phyloP scores from a whole-genome alignment of 306 rosid genomes.

The Begonia loranthoides region DNA sequence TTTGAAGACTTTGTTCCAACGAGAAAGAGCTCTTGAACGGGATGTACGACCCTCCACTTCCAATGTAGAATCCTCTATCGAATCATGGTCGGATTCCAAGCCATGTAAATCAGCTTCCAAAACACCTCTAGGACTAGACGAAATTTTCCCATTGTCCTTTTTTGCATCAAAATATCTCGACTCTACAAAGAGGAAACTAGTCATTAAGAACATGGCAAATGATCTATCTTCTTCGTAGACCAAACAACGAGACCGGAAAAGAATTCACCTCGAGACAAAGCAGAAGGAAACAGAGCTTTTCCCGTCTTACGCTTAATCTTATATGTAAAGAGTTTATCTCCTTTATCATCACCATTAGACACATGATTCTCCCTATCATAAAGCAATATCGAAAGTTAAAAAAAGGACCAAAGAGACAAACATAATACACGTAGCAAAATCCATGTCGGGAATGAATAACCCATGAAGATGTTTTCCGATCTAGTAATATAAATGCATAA shows the following conservation, averaged over 20 bases:
- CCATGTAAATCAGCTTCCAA: conserved; percentile 35
- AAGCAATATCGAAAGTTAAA: conserved; percentile 1
- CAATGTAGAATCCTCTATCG: conserved; percentile 7
- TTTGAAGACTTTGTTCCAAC: conserved; percentile 36
- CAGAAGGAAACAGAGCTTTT: conserved; percentile 14
- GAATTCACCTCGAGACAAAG: conserved; percentile 37
- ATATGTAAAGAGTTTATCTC: conserved; percentile 8
- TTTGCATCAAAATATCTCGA: conserved; percentile 43
- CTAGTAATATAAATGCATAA: too few relatives aligned
- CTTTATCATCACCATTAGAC: conserved; percentile 4
- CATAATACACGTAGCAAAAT: too few relatives aligned
- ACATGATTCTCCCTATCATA: conserved; percentile 18
- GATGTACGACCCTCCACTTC: conserved; percentile 17
- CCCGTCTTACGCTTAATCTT: conserved; percentile 13
- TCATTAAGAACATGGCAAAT: neutral
- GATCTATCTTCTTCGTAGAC: neutral
- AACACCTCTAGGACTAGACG: conserved; percentile 83
- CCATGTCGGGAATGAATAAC: too few relatives aligned
- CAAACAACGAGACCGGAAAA: neutral
- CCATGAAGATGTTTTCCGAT: neutral
- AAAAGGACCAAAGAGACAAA: neutral
- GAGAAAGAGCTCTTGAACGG: conserved; percentile 19
- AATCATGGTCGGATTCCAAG: conserved; percentile 14
- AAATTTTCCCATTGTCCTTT: conserved; percentile 42
- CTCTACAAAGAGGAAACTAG: conserved; percentile 26